These are phyloP conservation scores for Neonothopanus nambi DNA, from an alignment of 1,284 basidiomycete genomes.

Conservation along the genomic window DNA sequence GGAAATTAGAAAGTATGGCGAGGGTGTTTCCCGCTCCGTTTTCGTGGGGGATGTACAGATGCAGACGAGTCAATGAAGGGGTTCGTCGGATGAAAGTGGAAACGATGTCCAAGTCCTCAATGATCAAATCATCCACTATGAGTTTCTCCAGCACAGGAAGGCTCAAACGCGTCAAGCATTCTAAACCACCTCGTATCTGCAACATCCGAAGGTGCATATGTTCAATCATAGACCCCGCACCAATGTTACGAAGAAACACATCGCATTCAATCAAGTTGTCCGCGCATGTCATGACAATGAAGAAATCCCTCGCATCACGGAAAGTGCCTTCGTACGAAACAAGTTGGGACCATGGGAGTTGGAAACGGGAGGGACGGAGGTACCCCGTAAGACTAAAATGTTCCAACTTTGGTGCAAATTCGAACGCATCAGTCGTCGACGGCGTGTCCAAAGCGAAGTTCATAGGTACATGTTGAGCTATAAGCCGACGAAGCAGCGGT, in stretches of 20 bases:
- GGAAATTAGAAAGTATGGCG: background rate
- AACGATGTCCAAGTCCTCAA: background rate
- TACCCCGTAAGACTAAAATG: constrained; percentile 5
- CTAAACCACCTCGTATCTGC: background rate
- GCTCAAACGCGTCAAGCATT: constrained; percentile 3
- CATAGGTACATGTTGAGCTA: background rate
- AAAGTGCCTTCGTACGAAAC: constrained; percentile 1
- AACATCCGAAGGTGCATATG: background rate
- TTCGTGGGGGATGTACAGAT: constrained; percentile 1
- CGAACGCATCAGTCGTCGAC: constrained; percentile 6
- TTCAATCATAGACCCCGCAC: background rate
- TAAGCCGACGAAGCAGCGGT: constrained; percentile 1
- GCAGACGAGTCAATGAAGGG: background rate
- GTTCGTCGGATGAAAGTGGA: constrained; percentile 5
- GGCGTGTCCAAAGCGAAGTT: constrained; percentile 3
- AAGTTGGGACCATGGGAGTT: constrained; percentile 6
- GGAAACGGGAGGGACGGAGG: constrained; percentile 2
- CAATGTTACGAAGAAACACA: constrained; percentile 5
- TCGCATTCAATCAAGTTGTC: constrained; percentile 3
- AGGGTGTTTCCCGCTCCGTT: background rate
- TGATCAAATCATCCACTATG: no score
- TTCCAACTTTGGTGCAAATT: background rate
- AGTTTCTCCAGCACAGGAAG: no score
- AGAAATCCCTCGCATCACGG: constrained; percentile 4
- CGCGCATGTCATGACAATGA: constrained; percentile 7